A percentile compares a stretch with the other conserved stretches of the same genome.
phyloP scores from a whole-genome alignment of 1,139 yeast genomes.

The Blastobotrys buckinghamii region DNA sequence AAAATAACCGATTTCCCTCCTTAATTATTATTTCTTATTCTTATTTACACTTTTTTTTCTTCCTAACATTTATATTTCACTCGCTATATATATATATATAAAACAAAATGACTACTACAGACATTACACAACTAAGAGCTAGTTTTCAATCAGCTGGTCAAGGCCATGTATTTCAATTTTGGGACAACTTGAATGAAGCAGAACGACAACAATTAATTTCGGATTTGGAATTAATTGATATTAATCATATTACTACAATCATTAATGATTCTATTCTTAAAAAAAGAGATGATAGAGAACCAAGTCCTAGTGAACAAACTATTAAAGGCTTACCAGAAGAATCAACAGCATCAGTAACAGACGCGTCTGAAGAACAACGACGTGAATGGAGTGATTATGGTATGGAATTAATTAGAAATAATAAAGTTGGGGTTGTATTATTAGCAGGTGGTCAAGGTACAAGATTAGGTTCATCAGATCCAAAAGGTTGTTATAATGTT shows the following conservation, averaged over 20 bases:
- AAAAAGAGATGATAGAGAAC: conserved; percentile 14
- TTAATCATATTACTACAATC: conserved; percentile 29
- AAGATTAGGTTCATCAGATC: conserved; percentile 78
- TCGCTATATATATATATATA: neutral
- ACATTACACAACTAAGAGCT: conserved; percentile 21
- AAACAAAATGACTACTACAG: conserved; percentile 23
- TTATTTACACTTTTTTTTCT: neutral
- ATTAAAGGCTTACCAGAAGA: conserved; percentile 34
- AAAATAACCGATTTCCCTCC: neutral
- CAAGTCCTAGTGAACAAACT: conserved; percentile 26
- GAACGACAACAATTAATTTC: conserved; percentile 27
- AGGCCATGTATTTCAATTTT: conserved; percentile 38
- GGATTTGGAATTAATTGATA: conserved; percentile 35
- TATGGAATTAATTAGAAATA: conserved; percentile 56
- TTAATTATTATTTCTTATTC: neutral
- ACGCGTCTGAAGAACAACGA: conserved; percentile 18
- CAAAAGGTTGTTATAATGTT: conserved; percentile 92
- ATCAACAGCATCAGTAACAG: conserved; percentile 33
- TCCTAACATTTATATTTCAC: neutral
- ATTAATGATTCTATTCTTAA: conserved; percentile 11
- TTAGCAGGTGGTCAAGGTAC: conserved; percentile 99
- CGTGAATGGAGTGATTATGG: conserved; percentile 56
- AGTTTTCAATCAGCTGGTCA: conserved; percentile 36
- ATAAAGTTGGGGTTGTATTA: conserved; percentile 79
- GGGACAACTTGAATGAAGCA: conserved; percentile 29